A percentile compares a stretch with the other conserved stretches of the same genome.
Conservation (phyloP, 2,329 filamentous ascomycete genomes). For the Colletotrichum agaves region DNA sequence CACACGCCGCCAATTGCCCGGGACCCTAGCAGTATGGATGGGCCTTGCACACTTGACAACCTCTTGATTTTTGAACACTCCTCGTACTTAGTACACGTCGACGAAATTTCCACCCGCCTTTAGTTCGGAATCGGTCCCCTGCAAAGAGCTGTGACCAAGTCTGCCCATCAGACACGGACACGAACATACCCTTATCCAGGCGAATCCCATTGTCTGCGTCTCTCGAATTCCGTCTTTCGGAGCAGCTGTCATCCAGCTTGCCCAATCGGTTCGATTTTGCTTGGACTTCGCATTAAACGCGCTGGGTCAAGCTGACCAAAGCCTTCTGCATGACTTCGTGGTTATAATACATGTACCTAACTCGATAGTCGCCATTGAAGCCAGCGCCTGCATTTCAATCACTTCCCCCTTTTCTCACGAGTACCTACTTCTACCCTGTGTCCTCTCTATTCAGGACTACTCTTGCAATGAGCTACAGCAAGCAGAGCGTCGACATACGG, state of each 20-base stretch:
- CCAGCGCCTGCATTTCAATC: slow-evolving; percentile 45
- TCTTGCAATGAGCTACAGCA: slow-evolving; percentile 7
- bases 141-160: slow-evolving; percentile 32
- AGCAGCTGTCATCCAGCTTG: slow-evolving; percentile 27
- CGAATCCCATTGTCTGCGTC: slow-evolving; percentile 10
- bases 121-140: slow-evolving; percentile 16
- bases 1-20: slow-evolving; percentile 15
- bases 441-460: slow-evolving; percentile 18
- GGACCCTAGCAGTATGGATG: slow-evolving; percentile 30
- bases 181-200: slow-evolving; percentile 22
- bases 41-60: slow-evolving; percentile 34
- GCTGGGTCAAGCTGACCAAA: slow-evolving; percentile 42
- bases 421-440: neutral
- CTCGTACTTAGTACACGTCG: neutral
- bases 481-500: slow-evolving; percentile 27
- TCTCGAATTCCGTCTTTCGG: slow-evolving; percentile 25
- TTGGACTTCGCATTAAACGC: slow-evolving; percentile 42
- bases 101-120: slow-evolving; percentile 23
- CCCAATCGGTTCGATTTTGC: slow-evolving; percentile 14
- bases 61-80: slow-evolving; percentile 10
- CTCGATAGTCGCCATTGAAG: slow-evolving; percentile 39
- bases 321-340: slow-evolving; percentile 59
- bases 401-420: slow-evolving; percentile 29
- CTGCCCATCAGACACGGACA: slow-evolving; percentile 29
- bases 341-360: slow-evolving; percentile 52